phyloP scores from a whole-genome alignment of 768 basidiomycete genomes.

The Phanerodontia chrysosporium region DNA sequence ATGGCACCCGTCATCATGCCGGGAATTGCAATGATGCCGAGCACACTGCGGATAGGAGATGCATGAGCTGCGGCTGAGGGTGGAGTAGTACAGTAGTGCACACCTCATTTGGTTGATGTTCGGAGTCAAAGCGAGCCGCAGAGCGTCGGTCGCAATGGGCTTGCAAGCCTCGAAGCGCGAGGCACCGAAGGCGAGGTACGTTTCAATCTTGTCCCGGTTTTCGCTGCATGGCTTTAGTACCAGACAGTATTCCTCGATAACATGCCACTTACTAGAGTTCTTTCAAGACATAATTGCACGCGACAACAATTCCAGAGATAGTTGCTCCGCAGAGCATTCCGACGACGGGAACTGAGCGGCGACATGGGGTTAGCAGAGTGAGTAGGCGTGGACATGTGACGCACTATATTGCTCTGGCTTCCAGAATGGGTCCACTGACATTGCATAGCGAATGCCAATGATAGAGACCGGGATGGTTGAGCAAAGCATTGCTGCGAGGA shows the following conservation, averaged over 20 bases:
- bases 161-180: conserved; percentile 79
- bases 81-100: conserved; percentile 2
- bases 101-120: conserved; percentile 86
- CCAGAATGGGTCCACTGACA: conserved; percentile 80
- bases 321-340: conserved; percentile 86
- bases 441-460: conserved; percentile 69
- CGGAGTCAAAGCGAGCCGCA: conserved; percentile 76
- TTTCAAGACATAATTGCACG: conserved; percentile 65
- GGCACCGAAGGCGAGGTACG: conserved; percentile 82
- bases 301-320: conserved; percentile 71
- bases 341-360: conserved; percentile 62
- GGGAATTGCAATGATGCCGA: conserved; percentile 75
- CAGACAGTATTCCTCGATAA: no score
- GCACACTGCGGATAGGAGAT: conserved; percentile 41
- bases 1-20: conserved; percentile 95
- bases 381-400: conserved; percentile 23
- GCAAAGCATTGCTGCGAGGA: conserved; percentile 6
- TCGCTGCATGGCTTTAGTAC: no score
- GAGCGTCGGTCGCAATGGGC: conserved; percentile 72
- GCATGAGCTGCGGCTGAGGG: neutral
- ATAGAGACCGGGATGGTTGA: conserved; percentile 46
- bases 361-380: neutral
- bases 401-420: conserved; percentile 74
- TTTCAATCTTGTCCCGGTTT: conserved; percentile 82
- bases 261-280: conserved; percentile 64